Conservation (phyloP, 768 basidiomycete species). For the Termitomyces sp. region DNA sequence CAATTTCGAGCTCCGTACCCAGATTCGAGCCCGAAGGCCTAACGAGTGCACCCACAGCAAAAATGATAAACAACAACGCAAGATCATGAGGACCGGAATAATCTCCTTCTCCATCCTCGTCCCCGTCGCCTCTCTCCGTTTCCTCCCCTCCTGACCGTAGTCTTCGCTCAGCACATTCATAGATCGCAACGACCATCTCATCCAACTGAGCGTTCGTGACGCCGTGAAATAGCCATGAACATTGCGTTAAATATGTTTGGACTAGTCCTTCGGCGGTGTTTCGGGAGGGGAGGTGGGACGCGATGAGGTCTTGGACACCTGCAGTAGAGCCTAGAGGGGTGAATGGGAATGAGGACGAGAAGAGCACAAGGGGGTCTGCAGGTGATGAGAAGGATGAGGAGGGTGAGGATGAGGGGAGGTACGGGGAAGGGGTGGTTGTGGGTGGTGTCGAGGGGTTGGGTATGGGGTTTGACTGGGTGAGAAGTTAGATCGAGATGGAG, state of each 20-base stretch:
- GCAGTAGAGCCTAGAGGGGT: constrained; percentile 50
- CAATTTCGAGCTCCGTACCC: neutral
- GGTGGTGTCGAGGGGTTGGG: constrained; percentile 21
- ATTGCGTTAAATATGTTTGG: constrained; percentile 43
- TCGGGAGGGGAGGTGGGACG: constrained; percentile 50
- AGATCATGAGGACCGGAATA: constrained; percentile 46
- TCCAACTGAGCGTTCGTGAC: constrained; percentile 44
- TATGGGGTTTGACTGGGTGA: constrained; percentile 4
- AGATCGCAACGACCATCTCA: constrained; percentile 40
- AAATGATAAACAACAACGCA: constrained; percentile 43
- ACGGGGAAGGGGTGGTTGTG: constrained; percentile 19
- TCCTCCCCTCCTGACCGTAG: neutral
- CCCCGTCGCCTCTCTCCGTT: neutral
- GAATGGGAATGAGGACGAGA: constrained; percentile 63
- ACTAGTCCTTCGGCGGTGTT: constrained; percentile 43
- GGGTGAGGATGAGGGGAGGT: constrained; percentile 9
- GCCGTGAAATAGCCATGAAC: constrained; percentile 50
- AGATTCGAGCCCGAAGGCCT: constrained; percentile 13
- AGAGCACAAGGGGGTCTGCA: constrained; percentile 35
- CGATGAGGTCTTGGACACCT: constrained; percentile 47
- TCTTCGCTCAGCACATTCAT: constrained; percentile 16
- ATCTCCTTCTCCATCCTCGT: constrained; percentile 23
- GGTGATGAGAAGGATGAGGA: constrained; percentile 15
- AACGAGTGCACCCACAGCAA: constrained; percentile 54
- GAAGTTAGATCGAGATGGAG: neutral